Evolutionary conservation across 805 yeast species (phyloP).

Genomic region (Metschnikowia baotianmanensis): DNA sequence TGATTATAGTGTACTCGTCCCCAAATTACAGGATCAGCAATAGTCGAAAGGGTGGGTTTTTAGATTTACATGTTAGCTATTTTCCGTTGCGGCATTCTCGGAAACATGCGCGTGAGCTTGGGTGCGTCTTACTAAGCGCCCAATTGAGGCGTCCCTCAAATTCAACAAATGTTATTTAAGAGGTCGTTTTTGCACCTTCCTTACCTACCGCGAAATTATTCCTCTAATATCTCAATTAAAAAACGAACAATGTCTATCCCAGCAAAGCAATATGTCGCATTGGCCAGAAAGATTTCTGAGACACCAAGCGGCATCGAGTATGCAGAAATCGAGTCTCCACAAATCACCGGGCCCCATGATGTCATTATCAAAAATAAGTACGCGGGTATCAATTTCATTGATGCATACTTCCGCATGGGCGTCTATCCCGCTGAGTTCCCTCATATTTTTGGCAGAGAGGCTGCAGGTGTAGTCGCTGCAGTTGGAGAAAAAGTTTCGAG

Average conservation of each 20-base stretch:
- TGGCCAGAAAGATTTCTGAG: slow-evolving; percentile 54
- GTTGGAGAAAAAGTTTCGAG: slow-evolving; percentile 57
- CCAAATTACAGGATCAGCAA: background rate
- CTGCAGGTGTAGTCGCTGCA: slow-evolving; percentile 65
- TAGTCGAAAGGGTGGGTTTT: too few relatives aligned
- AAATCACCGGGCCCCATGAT: slow-evolving; percentile 48
- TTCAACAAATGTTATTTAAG: too few relatives aligned
- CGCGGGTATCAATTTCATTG: slow-evolving; percentile 82
- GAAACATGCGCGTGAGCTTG: too few relatives aligned
- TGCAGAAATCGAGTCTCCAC: slow-evolving; percentile 59
- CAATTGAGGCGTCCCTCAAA: too few relatives aligned
- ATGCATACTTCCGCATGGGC: slow-evolving; percentile 79
- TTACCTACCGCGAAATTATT: background rate
- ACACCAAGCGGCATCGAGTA: slow-evolving; percentile 56
- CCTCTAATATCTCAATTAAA: background rate
- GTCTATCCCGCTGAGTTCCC: slow-evolving; percentile 64
- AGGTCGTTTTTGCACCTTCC: too few relatives aligned
- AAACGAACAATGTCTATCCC: slow-evolving; percentile 45
- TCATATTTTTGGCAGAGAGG: slow-evolving; percentile 68
- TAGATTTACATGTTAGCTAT: background rate
- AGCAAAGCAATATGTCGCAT: slow-evolving; percentile 51
- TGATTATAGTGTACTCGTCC: too few relatives aligned
- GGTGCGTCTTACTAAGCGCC: too few relatives aligned
- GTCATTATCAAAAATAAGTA: slow-evolving; percentile 70
- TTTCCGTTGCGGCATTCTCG: too few relatives aligned